Conservation (phyloP, 2,329 filamentous ascomycete species). For the Cyphellophora attinorum region DNA sequence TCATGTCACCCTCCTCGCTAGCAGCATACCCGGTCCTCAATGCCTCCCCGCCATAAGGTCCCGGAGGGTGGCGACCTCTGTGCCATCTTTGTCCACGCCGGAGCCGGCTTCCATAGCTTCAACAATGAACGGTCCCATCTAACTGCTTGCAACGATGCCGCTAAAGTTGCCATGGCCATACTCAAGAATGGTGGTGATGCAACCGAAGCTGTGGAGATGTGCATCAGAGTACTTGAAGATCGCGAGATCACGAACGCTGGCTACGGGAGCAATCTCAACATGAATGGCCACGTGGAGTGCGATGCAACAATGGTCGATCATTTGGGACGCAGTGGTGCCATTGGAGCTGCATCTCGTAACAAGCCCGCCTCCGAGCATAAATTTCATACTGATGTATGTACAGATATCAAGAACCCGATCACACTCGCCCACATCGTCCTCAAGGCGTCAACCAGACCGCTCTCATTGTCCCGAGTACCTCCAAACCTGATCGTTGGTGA, state of each 20-base stretch:
- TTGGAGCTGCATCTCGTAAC: constrained; percentile 82
- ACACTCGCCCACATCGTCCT: constrained; percentile 75
- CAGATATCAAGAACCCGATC: constrained; percentile 89
- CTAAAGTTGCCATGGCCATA: constrained; percentile 71
- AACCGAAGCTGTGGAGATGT: constrained; percentile 80
- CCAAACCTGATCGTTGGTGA: constrained; percentile 83
- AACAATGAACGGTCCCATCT: constrained; percentile 80
- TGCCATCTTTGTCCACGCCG: constrained; percentile 91
- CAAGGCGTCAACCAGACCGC: constrained; percentile 61
- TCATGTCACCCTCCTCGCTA: no score
- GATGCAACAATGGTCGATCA: constrained; percentile 93
- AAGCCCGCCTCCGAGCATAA: no score
- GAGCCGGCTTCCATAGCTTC: constrained; percentile 84
- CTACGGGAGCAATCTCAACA: constrained; percentile 86
- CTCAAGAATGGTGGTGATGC: constrained; percentile 70
- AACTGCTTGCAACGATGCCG: constrained; percentile 76
- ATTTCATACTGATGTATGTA: no score
- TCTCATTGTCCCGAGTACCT: constrained; percentile 82
- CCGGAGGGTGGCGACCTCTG: constrained; percentile 41
- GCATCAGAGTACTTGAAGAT: constrained; percentile 81
- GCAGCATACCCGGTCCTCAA: no score
- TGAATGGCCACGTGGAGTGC: constrained; percentile 85
- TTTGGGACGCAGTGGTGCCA: constrained; percentile 80
- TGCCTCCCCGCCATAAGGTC: constrained; percentile 24
- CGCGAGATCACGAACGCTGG: constrained; percentile 94